phyloP scores from a whole-genome alignment of 345 rosid species.

The Citrus mangshanensis region DNA sequence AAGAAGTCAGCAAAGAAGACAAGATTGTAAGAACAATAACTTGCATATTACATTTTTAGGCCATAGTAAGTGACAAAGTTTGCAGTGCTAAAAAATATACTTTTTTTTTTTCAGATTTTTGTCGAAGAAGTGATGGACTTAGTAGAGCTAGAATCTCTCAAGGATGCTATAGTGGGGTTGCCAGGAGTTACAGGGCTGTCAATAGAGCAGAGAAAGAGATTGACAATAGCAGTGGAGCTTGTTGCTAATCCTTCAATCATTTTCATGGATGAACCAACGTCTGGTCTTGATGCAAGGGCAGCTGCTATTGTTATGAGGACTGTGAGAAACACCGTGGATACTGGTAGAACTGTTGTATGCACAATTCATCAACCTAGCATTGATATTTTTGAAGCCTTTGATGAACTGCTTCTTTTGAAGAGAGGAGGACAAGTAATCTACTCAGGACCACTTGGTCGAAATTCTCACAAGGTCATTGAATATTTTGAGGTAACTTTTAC shows the following conservation, averaged over 20 bases:
- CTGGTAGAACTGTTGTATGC: slow-evolving; percentile 86
- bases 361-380: slow-evolving; percentile 88
- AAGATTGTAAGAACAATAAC: slow-evolving; percentile 50
- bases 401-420: slow-evolving; percentile 74
- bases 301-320: slow-evolving; percentile 94
- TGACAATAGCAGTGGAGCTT: slow-evolving; percentile 79
- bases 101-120: slow-evolving; percentile 35
- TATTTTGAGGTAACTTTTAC: slow-evolving; percentile 62
- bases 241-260: slow-evolving; percentile 87
- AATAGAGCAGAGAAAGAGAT: slow-evolving; percentile 81
- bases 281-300: slow-evolving; percentile 88
- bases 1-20: slow-evolving; percentile 67
- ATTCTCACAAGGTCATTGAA: slow-evolving; percentile 66
- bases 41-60: background rate
- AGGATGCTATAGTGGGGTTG: slow-evolving; percentile 62
- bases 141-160: slow-evolving; percentile 58
- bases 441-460: slow-evolving; percentile 61
- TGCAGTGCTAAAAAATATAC: background rate
- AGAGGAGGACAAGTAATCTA: slow-evolving; percentile 88
- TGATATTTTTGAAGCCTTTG: slow-evolving; percentile 88
- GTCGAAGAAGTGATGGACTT: slow-evolving; percentile 70
- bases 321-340: slow-evolving; percentile 87
- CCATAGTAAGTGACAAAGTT: background rate
- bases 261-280: slow-evolving; percentile 93
- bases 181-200: slow-evolving; percentile 76